Evolutionary conservation across 1,284 basidiomycete genomes (phyloP).

Genomic region (Golubevia pallescens): DNA sequence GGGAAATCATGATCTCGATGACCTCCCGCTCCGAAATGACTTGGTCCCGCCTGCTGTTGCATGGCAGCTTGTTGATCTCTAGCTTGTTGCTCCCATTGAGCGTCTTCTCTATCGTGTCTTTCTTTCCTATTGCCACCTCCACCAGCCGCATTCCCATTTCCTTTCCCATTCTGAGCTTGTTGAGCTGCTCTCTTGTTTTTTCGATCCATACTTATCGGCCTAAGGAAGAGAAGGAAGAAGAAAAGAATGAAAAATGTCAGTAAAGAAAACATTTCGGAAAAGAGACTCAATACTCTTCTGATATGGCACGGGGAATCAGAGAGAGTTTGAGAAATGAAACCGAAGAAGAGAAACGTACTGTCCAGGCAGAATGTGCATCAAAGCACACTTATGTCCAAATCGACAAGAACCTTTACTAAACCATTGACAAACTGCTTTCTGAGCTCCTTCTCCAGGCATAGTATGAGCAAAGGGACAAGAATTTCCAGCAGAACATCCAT

Average conservation of each 20-base stretch:
- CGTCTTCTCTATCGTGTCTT: background rate
- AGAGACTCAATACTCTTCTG: background rate
- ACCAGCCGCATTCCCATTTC: background rate
- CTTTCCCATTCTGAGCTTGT: conserved; percentile 25
- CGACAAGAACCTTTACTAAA: conserved; percentile 61
- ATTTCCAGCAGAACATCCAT: conserved; percentile 61
- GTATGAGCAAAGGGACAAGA: conserved; percentile 63
- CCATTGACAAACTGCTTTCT: conserved; percentile 62
- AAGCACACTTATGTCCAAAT: conserved; percentile 61
- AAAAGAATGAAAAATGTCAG: background rate
- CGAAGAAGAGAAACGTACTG: conserved; percentile 35
- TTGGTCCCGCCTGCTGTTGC: no score
- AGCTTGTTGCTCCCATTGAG: background rate
- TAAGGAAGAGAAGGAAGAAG: conserved; percentile 1
- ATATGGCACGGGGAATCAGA: background rate
- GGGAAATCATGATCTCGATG: conserved; percentile 77
- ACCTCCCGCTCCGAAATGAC: no score
- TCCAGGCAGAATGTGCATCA: conserved; percentile 57
- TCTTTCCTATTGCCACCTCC: background rate
- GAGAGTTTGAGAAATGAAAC: background rate
- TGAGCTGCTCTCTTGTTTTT: conserved; percentile 63
- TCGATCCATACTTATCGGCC: conserved; percentile 45
- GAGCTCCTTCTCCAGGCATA: conserved; percentile 50
- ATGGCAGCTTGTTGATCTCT: background rate
- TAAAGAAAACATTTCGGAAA: background rate